These are phyloP conservation scores for Trichoderma sp. DNA, from an alignment of 2,329 filamentous ascomycete genomes.

Conservation along the genomic window DNA sequence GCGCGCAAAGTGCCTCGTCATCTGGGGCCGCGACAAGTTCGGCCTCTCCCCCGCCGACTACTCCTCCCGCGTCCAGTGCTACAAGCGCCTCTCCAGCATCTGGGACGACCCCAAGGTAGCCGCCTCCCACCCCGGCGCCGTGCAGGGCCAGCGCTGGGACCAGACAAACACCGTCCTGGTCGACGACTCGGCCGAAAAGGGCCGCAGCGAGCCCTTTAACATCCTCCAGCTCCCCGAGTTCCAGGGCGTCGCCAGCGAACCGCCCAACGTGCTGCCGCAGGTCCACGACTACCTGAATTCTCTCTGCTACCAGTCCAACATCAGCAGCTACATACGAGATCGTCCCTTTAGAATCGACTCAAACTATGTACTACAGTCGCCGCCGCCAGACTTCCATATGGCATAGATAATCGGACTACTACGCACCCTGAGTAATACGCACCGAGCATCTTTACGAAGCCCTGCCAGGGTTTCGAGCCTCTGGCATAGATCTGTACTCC, in stretches of 20 bases:
- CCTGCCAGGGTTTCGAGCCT: background rate
- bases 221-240: conserved; percentile 80
- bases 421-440: background rate
- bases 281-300: conserved; percentile 61
- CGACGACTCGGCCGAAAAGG: conserved; percentile 82
- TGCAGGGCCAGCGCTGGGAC: conserved; percentile 55
- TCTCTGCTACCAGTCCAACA: conserved; percentile 53
- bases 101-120: conserved; percentile 57
- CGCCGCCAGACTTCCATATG: background rate
- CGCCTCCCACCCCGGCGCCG: conserved; percentile 43
- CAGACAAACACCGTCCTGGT: conserved; percentile 87
- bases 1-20: conserved; percentile 56
- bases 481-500: background rate
- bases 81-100: conserved; percentile 74
- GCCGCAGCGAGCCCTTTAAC: conserved; percentile 77
- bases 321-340: conserved; percentile 58
- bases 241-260: conserved; percentile 42
- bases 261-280: conserved; percentile 48
- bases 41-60: conserved; percentile 64
- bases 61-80: conserved; percentile 71
- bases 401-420: background rate
- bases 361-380: conserved; percentile 25
- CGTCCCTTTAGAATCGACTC: conserved; percentile 46
- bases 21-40: conserved; percentile 78
- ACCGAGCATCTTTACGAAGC: background rate